Conservation (phyloP, 2,329 filamentous ascomycete species). For the Pseudovirgaria hyperparasitica region DNA sequence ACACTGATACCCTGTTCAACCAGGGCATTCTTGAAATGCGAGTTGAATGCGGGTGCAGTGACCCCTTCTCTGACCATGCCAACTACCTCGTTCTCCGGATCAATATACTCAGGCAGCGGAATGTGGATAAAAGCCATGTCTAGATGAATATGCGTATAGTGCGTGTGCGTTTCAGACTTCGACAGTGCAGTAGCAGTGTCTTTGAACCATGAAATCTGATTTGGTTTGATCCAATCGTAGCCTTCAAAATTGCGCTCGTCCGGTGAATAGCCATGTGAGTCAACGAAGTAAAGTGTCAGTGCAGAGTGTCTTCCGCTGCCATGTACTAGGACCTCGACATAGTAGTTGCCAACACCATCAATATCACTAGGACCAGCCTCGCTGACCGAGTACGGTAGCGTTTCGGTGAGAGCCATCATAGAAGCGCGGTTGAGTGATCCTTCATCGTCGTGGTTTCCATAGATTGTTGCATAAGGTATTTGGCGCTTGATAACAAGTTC, state of each 20-base stretch:
- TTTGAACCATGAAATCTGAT: slow-evolving; percentile 90
- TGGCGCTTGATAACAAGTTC: slow-evolving; percentile 73
- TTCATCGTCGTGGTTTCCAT: slow-evolving; percentile 97
- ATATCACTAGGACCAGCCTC: slow-evolving; percentile 68
- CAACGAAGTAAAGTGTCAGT: slow-evolving; percentile 85
- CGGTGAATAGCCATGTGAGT: slow-evolving; percentile 84
- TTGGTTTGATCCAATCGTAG: slow-evolving; percentile 94
- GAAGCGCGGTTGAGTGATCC: slow-evolving; percentile 60
- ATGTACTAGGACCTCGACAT: slow-evolving; percentile 75
- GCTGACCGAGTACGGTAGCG: slow-evolving; percentile 82
- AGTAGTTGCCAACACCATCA: slow-evolving; percentile 90
- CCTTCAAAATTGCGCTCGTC: slow-evolving; percentile 81
- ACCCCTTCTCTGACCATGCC: slow-evolving; percentile 72
- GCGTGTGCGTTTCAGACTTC: slow-evolving; percentile 52
- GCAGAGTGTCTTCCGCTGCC: slow-evolving; percentile 74
- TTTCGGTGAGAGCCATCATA: slow-evolving; percentile 78
- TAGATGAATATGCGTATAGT: slow-evolving; percentile 87
- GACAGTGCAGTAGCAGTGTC: slow-evolving; percentile 62
- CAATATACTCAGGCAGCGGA: slow-evolving; percentile 76
- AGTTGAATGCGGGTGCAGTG: slow-evolving; percentile 81
- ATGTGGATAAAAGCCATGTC: slow-evolving; percentile 97
- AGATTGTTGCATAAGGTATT: slow-evolving; percentile 87
- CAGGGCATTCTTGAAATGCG: slow-evolving; percentile 82
- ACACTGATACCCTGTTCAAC: slow-evolving; percentile 75
- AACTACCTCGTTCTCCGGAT: slow-evolving; percentile 42